phyloP scores from a whole-genome alignment of 2,329 filamentous ascomycete species.

The Cercospora beticola region DNA sequence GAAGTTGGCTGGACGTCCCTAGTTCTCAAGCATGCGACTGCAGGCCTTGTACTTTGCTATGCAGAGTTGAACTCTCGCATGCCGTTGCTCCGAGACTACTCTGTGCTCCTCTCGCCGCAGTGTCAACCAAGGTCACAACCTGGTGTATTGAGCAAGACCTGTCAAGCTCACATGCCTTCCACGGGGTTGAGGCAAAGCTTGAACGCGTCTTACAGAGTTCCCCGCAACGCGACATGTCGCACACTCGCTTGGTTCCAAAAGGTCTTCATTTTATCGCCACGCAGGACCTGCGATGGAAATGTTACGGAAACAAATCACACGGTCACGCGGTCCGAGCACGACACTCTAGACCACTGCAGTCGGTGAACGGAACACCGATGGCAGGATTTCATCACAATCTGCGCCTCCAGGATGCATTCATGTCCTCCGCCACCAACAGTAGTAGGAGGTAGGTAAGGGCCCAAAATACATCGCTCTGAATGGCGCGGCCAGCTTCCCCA shows the following conservation, averaged over 20 bases:
- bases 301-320: neutral
- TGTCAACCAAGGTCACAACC: neutral
- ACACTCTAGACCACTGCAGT: neutral
- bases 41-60: neutral
- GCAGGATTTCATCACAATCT: neutral
- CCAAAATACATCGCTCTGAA: neutral
- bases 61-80: neutral
- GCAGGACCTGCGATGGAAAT: neutral
- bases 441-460: neutral
- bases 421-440: neutral
- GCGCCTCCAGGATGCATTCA: neutral
- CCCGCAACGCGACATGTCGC: neutral
- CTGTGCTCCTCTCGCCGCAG: neutral
- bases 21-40: neutral
- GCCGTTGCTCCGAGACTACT: slow-evolving; percentile 1
- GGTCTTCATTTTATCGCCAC: no score
- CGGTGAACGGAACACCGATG: neutral
- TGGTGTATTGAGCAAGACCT: neutral
- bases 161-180: neutral
- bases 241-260: no score
- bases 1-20: neutral
- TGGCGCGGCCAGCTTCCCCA: neutral
- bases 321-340: neutral
- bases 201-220: neutral
- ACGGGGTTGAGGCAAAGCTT: neutral